phyloP scores from a whole-genome alignment of 2,329 filamentous ascomycete species.

The Sporothrix schenckii region DNA sequence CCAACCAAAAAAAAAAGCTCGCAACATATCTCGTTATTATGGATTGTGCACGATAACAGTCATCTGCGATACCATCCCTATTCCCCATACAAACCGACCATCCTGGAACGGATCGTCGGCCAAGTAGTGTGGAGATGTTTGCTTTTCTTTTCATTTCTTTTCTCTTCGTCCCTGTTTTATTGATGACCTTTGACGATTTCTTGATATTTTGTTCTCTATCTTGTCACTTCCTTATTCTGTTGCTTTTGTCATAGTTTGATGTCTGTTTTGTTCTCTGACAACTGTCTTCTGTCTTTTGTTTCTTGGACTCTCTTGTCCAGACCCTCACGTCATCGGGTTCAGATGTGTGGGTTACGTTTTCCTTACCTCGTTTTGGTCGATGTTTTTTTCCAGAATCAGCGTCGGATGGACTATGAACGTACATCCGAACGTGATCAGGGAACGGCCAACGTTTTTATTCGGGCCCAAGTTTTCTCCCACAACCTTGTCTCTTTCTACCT shows the following conservation, averaged over 20 bases:
- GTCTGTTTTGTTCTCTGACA: too few relatives aligned
- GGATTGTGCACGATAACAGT: not conserved
- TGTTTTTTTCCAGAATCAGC: not conserved
- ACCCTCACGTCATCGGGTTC: not conserved
- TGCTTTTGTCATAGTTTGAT: too few relatives aligned
- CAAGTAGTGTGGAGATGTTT: not conserved
- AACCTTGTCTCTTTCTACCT: not conserved
- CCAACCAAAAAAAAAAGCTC: slow-evolving; percentile 3
- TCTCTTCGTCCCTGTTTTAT: slow-evolving; percentile 1
- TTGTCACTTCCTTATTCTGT: not conserved
- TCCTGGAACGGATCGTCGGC: not conserved
- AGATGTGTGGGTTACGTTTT: slow-evolving; percentile 22
- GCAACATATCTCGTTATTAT: not conserved
- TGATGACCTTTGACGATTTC: not conserved
- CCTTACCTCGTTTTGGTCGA: not conserved
- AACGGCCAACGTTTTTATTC: not conserved
- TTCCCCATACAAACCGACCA: not conserved
- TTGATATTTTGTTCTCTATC: not conserved
- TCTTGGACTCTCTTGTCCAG: not conserved
- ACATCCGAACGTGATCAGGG: not conserved
- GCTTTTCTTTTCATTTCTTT: not conserved
- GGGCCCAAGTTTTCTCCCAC: not conserved
- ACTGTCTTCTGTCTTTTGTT: not conserved
- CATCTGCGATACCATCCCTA: not conserved
- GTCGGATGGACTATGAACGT: slow-evolving; percentile 20